Conservation (phyloP, 1,284 basidiomycete genomes). For the Boletellus deceptivus region DNA sequence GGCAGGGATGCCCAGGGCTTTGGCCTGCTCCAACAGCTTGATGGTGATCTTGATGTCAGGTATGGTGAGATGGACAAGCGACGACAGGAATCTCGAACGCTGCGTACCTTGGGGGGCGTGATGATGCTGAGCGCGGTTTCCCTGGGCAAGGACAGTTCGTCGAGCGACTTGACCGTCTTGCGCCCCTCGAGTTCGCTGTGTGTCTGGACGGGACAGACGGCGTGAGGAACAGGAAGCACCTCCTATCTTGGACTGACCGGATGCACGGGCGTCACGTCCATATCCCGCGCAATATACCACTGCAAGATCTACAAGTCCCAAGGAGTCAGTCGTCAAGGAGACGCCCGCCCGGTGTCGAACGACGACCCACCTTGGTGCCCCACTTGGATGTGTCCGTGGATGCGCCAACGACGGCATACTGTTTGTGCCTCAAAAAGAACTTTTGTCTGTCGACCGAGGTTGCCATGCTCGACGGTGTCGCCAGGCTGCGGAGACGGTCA, state of each 20-base stretch:
- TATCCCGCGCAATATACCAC: constrained; percentile 68
- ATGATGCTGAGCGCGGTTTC: constrained; percentile 79
- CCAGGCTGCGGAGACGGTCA: constrained; percentile 9
- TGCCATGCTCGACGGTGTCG: constrained; percentile 18
- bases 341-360: too few relatives aligned
- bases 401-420: constrained; percentile 76
- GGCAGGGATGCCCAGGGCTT: constrained; percentile 57
- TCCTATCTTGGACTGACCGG: constrained; percentile 32
- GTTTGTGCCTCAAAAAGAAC: constrained; percentile 57
- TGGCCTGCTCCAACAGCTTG: constrained; percentile 60
- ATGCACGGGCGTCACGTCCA: constrained; percentile 70
- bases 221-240: constrained; percentile 32
- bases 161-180: constrained; percentile 50
- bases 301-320: constrained; percentile 52
- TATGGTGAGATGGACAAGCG: not conserved
- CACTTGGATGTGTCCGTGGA: constrained; percentile 75
- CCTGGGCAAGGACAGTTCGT: constrained; percentile 58
- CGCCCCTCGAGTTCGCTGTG: constrained; percentile 65
- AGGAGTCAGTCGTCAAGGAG: not conserved
- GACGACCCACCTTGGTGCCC: constrained; percentile 59
- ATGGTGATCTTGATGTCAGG: constrained; percentile 56
- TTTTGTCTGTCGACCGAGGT: constrained; percentile 43
- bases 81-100: not conserved
- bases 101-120: constrained; percentile 62
- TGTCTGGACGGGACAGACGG: constrained; percentile 42